Conservation (phyloP, 768 basidiomycete genomes). For the Harrya chromipes region DNA sequence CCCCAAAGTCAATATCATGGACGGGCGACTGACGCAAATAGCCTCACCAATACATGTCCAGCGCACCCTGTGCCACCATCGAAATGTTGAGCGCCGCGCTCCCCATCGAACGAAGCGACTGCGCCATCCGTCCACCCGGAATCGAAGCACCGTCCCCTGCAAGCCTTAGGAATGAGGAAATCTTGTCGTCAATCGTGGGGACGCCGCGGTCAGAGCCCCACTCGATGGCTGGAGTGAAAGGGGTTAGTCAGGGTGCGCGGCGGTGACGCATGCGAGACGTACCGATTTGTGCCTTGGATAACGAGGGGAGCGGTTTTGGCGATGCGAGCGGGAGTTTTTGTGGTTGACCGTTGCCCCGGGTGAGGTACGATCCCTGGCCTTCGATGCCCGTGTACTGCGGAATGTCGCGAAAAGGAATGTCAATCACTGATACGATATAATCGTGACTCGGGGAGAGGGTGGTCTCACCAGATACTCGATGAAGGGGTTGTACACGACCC, state of each 20-base stretch:
- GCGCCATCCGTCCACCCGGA: conserved; percentile 75
- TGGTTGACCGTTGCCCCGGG: conserved; percentile 42
- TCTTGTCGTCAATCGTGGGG: conserved; percentile 54
- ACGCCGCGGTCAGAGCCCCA: conserved; percentile 80
- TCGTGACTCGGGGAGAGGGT: neutral
- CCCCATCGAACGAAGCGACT: conserved; percentile 79
- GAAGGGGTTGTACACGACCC: conserved; percentile 94
- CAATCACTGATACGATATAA: neutral
- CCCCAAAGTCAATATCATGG: neutral
- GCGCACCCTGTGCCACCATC: conserved; percentile 82
- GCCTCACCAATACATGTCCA: conserved; percentile 83
- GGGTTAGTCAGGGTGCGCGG: conserved; percentile 7
- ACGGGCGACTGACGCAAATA: neutral
- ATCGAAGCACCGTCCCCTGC: conserved; percentile 64
- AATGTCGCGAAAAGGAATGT: neutral
- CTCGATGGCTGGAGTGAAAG: conserved; percentile 56
- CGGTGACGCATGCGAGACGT: neutral
- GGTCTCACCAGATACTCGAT: conserved; percentile 68
- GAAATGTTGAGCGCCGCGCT: conserved; percentile 82
- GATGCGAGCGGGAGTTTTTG: conserved; percentile 63
- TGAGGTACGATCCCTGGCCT: conserved; percentile 78
- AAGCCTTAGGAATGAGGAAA: conserved; percentile 66
- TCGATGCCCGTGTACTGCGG: conserved; percentile 76
- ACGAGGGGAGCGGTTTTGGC: conserved; percentile 61
- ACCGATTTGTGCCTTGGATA: conserved; percentile 74